Base-by-base conservation (phyloP, 768 basidiomycete genomes). In the Mycena rosella region DNA sequence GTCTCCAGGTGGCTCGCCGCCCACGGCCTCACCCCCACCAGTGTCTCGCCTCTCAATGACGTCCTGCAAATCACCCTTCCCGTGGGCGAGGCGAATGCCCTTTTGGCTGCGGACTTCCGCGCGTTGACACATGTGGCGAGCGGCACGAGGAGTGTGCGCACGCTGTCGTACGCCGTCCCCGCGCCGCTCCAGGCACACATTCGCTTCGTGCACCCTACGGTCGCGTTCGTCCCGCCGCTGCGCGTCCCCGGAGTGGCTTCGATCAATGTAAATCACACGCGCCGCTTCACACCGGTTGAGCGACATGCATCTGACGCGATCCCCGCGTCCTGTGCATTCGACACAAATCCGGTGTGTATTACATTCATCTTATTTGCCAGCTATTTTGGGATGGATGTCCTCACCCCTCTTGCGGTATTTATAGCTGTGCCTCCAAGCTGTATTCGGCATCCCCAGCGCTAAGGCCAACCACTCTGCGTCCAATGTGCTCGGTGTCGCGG, bases 131-230 rank as follows among this genome's bases (percentile, higher is more conserved):
- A 87, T 68, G 65, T 73, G 5, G 76, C 75, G 22, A 74, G 61
- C 40, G 85, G 81, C 0, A 78, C 78, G 26, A 70, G 73, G 9
- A 68, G 83, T 29, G 68, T 87, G 30, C 84, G 87, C 65, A 85
- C 87, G 18, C 82, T 81, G 0, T 72, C 76, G 40, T 88, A 87
- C 78, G 83, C 82, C 62, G 76, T 87, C n/a, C 86, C 87, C 0
- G 83, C 80, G 29, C 54, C 74, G 53, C 61, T 88, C 45, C 76
- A 83, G 62, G 71, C 73, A 18, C 84, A 86, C 63, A 68, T 87
- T 53, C 82, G 84, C 24, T 74, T 86, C 32, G 76, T 88, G 26
- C 85, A 86, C 49, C 86, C 87, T 1, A 69, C 63, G 10, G 24
- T 58, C 9, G 62, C 66, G 29, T 70, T 70, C 30, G 48, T 70